Evolutionary conservation across 139 green algal genomes (phyloP), one percentile per base, ranked within the genome.

Genomic region (Chlorella sp.): DNA sequence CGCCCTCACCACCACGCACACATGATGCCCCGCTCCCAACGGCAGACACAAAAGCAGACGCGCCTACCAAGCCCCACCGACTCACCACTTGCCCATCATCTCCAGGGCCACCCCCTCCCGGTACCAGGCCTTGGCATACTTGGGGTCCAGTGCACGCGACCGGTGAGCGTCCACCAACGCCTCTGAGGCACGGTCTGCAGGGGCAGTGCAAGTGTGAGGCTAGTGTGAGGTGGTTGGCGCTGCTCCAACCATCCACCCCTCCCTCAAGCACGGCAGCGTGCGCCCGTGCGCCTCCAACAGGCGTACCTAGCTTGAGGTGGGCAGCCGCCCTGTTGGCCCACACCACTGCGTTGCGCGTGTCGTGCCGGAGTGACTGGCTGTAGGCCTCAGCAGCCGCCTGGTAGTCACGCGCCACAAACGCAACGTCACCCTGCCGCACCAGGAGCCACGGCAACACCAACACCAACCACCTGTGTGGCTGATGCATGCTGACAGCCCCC

Each of bases 61-160:
- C 24, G 27, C 55, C 24, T 30, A 55, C 55, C 42, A 55, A 55
- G 10, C 42, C 42, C 10, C 10, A 55, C 29, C 5, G 62, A 3
- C 64, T 70, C 27, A 70, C 64, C 64, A 70, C 2, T 55, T 5
- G 2, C 31, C 3, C 33, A 70, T 27, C 30, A 36, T 22, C 10
- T 36, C 32, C 5, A 31, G 33, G 30, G 64, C 64, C 2, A 32
- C 32, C 23, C 64, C 64, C 32, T 70, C 64, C 22, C 64, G 32
- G 64, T 70, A 70, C 64, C 64, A 70, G 32, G 64, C 64, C 64
- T 70, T 70, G 32, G 64, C 32, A 31, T 51, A 70, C 20, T 42
- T 51, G 5, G 64, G 32, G 33, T 70, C 64, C 64, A 70, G 30
- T 49, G 64, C 26, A 5, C 64, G 31, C 3, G 64, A 49, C 20